Conservation (phyloP, 257 asterid genomes). For the Verbascum thapsus region DNA sequence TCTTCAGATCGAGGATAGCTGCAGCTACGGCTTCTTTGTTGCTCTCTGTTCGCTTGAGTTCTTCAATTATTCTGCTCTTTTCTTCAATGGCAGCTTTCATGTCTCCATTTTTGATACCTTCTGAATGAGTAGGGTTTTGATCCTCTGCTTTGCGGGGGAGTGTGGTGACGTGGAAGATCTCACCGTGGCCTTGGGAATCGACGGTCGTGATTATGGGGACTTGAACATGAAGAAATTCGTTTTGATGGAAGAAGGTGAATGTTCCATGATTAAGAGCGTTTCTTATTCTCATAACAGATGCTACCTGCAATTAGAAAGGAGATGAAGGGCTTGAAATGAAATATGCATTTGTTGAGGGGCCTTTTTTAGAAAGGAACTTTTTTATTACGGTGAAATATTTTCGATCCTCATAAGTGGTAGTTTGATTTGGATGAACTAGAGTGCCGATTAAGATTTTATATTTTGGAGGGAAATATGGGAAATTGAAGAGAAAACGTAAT, state of each 20-base stretch:
- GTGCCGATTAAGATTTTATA: no score
- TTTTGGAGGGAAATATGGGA: no score
- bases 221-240: slow-evolving; percentile 73
- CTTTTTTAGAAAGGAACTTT: no score
- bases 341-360: no score
- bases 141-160: slow-evolving; percentile 36
- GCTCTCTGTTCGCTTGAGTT: slow-evolving; percentile 68
- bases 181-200: slow-evolving; percentile 52
- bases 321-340: neutral
- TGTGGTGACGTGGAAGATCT: slow-evolving; percentile 64
- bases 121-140: slow-evolving; percentile 27
- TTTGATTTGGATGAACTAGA: no score
- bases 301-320: slow-evolving; percentile 53
- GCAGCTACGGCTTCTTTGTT: slow-evolving; percentile 77
- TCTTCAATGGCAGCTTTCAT: slow-evolving; percentile 60
- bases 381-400: no score
- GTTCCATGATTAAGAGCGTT: slow-evolving; percentile 60
- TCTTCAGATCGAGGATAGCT: slow-evolving; percentile 70
- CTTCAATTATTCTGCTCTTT: slow-evolving; percentile 63
- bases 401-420: no score
- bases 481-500: no score
- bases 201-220: slow-evolving; percentile 78
- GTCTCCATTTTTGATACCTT: slow-evolving; percentile 44
- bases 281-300: slow-evolving; percentile 74
- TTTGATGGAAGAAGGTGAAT: slow-evolving; percentile 55